Percentiles rank a stretch among this genome's conserved stretches.
These are phyloP conservation scores for Cyanidiococcus yangmingshanensis DNA, from an alignment of 23 red algal species.

Conservation along the genomic window DNA sequence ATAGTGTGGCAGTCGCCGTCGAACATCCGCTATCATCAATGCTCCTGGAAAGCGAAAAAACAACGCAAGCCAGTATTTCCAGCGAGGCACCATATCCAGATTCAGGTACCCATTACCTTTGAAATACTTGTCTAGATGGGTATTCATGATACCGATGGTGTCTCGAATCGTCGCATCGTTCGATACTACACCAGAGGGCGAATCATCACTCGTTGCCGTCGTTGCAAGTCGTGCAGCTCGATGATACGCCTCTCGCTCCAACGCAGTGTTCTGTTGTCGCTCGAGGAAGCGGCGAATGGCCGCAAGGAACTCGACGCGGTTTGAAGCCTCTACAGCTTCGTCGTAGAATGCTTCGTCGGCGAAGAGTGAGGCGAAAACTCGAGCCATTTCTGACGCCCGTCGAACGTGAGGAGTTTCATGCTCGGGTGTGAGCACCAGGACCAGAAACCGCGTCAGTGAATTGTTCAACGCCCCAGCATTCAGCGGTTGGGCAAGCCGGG, in stretches of 20 bases:
- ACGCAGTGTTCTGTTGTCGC: conserved; percentile 3
- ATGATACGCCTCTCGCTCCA: neutral
- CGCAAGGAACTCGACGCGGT: conserved; percentile 33
- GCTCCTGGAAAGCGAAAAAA: neutral
- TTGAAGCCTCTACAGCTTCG: conserved; percentile 26
- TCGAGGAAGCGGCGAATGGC: conserved; percentile 52
- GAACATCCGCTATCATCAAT: conserved; percentile 38
- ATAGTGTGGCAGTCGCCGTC: conserved; percentile 51
- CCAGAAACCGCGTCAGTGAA: conserved; percentile 67
- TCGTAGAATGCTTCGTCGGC: conserved; percentile 76
- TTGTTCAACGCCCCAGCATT: conserved; percentile 66
- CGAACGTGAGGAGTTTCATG: conserved; percentile 44
- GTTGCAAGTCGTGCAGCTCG: neutral
- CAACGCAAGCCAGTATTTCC: conserved; percentile 26
- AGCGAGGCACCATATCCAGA: conserved; percentile 42
- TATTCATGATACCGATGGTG: neutral
- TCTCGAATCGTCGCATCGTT: conserved; percentile 13
- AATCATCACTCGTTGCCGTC: neutral
- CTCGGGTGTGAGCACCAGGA: conserved; percentile 49
- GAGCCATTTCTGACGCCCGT: conserved; percentile 52
- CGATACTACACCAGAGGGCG: conserved; percentile 24
- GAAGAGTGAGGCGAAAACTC: conserved; percentile 57
- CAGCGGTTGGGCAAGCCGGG: conserved; percentile 38
- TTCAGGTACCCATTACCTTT: conserved; percentile 26
- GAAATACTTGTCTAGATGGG: conserved; percentile 21